A percentile compares a stretch with the other conserved stretches of the same genome.
phyloP scores from a whole-genome alignment of 305 asterid species.

The Fraxinus paxiana region DNA sequence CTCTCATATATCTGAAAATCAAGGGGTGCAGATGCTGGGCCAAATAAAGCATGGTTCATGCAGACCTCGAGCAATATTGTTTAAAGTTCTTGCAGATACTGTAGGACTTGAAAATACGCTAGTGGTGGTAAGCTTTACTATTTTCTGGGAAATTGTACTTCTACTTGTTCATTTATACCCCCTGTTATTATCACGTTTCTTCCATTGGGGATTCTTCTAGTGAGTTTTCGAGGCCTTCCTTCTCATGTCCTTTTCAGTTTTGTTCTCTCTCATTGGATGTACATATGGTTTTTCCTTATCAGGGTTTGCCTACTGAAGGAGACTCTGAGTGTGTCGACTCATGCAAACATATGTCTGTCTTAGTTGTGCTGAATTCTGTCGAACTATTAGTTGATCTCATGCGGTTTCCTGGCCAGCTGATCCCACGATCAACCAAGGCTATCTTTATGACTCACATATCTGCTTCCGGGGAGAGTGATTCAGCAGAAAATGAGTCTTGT shows the following conservation, averaged over 20 bases:
- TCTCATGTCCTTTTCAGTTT: slow-evolving; percentile 10
- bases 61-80: slow-evolving; percentile 88
- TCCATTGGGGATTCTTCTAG: slow-evolving; percentile 12
- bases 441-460: slow-evolving; percentile 87
- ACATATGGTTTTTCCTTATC: slow-evolving; percentile 25
- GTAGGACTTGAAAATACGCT: slow-evolving; percentile 92
- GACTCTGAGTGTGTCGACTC: slow-evolving; percentile 78
- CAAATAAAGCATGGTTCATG: slow-evolving; percentile 91
- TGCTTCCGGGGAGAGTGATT: slow-evolving; percentile 98
- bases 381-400: slow-evolving; percentile 86
- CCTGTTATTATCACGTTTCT: slow-evolving; percentile 9
- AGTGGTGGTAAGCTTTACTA: slow-evolving; percentile 66
- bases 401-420: slow-evolving; percentile 97
- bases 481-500: slow-evolving; percentile 99
- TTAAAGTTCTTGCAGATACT: slow-evolving; percentile 96
- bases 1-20: slow-evolving; percentile 49
- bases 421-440: slow-evolving; percentile 82
- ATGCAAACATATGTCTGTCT: slow-evolving; percentile 86
- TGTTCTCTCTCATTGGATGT: slow-evolving; percentile 19
- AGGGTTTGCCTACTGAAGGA: slow-evolving; percentile 97
- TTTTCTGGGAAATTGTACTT: background rate
- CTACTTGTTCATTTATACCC: slow-evolving; percentile 9
- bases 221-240: slow-evolving; percentile 7
- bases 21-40: slow-evolving; percentile 84
- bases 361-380: slow-evolving; percentile 80